A percentile compares a stretch with the other conserved stretches of the same genome.
Evolutionary conservation across 768 basidiomycete genomes (phyloP).

Genomic region (Holtermannia corniformis): DNA sequence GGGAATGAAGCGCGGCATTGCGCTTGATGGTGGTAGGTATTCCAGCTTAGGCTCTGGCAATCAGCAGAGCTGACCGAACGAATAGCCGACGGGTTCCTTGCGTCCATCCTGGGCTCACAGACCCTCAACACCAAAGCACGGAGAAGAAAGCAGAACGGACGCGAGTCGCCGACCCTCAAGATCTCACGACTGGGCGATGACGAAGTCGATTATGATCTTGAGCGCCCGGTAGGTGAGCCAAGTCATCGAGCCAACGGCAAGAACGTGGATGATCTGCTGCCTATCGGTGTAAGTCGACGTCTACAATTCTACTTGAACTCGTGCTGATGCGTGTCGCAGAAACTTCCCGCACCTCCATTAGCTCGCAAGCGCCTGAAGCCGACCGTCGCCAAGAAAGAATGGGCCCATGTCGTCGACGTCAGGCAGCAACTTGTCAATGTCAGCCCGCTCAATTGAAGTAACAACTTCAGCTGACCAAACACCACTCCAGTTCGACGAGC

Average conservation of each 20-base stretch:
- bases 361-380: conserved; percentile 28
- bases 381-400: conserved; percentile 65
- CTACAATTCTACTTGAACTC: conserved; percentile 52
- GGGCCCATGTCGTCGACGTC: conserved; percentile 95
- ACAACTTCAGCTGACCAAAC: not conserved
- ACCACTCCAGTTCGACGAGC: conserved; percentile 49
- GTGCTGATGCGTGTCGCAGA: conserved; percentile 12
- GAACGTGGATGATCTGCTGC: conserved; percentile 74
- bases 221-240: conserved; percentile 1
- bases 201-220: conserved; percentile 14
- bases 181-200: conserved; percentile 22
- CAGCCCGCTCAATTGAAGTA: conserved; percentile 7
- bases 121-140: conserved; percentile 33
- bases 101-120: conserved; percentile 26
- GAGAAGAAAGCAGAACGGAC: conserved; percentile 29
- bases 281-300: conserved; percentile 41
- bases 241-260: conserved; percentile 46
- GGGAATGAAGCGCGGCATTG: conserved; percentile 69
- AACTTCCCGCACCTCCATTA: conserved; percentile 34
- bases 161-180: conserved; percentile 20
- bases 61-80: conserved; percentile 6
- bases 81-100: conserved; percentile 35
- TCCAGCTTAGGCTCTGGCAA: not conserved
- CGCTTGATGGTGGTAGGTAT: conserved; percentile 46
- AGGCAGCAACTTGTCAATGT: conserved; percentile 73